Evolutionary conservation across 2,329 filamentous ascomycete species (phyloP).

Genomic region (Cyphellophora attinorum): DNA sequence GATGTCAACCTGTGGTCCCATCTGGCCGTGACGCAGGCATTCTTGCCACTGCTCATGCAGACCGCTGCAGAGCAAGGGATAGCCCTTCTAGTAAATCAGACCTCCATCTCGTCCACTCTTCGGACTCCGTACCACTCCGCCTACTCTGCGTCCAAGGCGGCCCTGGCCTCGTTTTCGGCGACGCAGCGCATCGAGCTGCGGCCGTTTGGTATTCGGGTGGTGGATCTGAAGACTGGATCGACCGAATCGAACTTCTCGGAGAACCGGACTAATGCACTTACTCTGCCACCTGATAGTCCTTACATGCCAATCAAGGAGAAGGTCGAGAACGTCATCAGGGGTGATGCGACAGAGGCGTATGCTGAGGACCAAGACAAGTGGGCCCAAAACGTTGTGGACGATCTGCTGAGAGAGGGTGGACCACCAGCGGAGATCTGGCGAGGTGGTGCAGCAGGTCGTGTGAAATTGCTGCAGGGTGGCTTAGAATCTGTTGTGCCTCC

Average conservation of each 20-base stretch:
- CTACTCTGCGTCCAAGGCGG: too few relatives aligned
- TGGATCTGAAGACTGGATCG: conserved; percentile 19
- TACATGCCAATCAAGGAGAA: conserved; percentile 7
- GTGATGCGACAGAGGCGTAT: conserved; percentile 1
- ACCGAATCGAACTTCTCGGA: conserved; percentile 13
- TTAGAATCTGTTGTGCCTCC: too few relatives aligned
- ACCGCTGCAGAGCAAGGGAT: too few relatives aligned
- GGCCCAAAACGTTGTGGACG: conserved; percentile 38
- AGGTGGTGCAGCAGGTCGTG: too few relatives aligned
- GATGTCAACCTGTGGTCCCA: conserved; percentile 34
- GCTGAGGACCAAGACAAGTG: conserved; percentile 4
- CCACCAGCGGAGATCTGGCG: conserved; percentile 11
- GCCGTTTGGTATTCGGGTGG: conserved; percentile 21
- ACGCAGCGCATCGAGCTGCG: conserved; percentile 23
- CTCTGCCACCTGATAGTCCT: conserved; percentile 3
- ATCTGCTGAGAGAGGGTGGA: conserved; percentile 43
- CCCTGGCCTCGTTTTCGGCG: too few relatives aligned
- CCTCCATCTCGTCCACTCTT: too few relatives aligned
- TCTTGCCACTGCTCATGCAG: conserved; percentile 22
- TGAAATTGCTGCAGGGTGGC: too few relatives aligned
- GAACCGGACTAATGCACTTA: conserved; percentile 1
- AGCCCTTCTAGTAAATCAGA: too few relatives aligned
- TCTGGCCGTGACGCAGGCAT: conserved; percentile 26
- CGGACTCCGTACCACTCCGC: too few relatives aligned
- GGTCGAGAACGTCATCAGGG: conserved; percentile 8